Evolutionary conservation across 495 filamentous ascomycete species (phyloP).

Genomic region (Bombardia bombarda): DNA sequence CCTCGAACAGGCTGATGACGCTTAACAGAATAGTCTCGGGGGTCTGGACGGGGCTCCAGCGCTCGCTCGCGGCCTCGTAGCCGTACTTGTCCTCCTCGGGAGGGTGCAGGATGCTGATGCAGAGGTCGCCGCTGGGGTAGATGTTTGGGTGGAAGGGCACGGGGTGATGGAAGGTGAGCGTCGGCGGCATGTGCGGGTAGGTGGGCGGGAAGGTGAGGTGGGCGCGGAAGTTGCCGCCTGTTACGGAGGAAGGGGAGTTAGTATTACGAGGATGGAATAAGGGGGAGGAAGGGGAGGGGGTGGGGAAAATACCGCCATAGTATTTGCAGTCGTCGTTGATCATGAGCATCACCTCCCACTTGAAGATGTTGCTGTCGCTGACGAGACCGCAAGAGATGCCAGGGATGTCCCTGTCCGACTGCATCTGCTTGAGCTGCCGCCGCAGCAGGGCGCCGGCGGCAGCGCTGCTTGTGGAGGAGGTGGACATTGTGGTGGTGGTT

Average conservation of each 20-base stretch:
- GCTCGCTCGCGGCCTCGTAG: slow-evolving; percentile 85
- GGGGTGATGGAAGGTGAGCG: slow-evolving; percentile 80
- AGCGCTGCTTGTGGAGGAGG: slow-evolving; percentile 20
- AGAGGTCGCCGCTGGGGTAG: slow-evolving; percentile 82
- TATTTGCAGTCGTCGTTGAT: slow-evolving; percentile 93
- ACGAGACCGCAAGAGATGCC: slow-evolving; percentile 90
- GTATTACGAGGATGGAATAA: no score
- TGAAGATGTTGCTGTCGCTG: slow-evolving; percentile 80
- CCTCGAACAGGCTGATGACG: slow-evolving; percentile 87
- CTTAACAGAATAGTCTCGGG: slow-evolving; percentile 91
- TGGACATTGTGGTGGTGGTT: slow-evolving; percentile 14
- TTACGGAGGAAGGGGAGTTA: no score
- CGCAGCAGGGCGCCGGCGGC: slow-evolving; percentile 66
- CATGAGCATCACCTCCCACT: slow-evolving; percentile 99
- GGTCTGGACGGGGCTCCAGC: slow-evolving; percentile 95
- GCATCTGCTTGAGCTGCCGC: slow-evolving; percentile 89
- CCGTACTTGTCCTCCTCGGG: slow-evolving; percentile 95
- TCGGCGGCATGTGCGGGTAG: slow-evolving; percentile 86
- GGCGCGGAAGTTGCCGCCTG: slow-evolving; percentile 85
- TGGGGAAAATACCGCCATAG: slow-evolving; percentile 61
- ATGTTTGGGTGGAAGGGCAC: slow-evolving; percentile 93
- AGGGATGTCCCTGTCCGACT: slow-evolving; percentile 81
- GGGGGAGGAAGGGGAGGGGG: not conserved
- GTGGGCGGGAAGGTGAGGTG: slow-evolving; percentile 68
- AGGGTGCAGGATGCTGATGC: slow-evolving; percentile 94